Evolutionary conservation across 2,329 filamentous ascomycete species (phyloP), one percentile per base, ranked within the genome.

Genomic region (Dothideomycetes sp.): DNA sequence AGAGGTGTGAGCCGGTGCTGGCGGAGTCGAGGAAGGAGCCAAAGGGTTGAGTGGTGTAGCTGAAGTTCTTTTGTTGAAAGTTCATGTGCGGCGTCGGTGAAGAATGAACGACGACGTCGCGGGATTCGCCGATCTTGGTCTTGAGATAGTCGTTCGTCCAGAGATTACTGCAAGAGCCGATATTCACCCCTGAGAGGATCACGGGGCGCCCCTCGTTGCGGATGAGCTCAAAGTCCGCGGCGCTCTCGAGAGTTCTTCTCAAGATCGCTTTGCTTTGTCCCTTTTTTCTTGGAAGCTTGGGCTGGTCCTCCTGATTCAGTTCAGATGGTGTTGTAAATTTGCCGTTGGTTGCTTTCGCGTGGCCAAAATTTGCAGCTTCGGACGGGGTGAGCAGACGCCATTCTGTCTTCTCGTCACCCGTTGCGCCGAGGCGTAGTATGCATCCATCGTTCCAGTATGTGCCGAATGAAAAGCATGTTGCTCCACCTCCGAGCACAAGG

Each of bases 381-480:
- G n/a, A n/a, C n/a, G n/a, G 22, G 7, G 22, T 12, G 12, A 27
- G 33, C 5, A 35, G 11, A 19, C 19, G 33, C 33, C 33, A 35
- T 12, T 17, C 5, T 5, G 33, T 5, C 17, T 9, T 10, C 9
- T 15, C 19, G 7, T 14, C 22, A 12, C 12, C 10, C 4, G 12
- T 30, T 4, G 3, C 22, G 7, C 22, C 18, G 9, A 35, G 9
- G 9, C 50, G 53, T 5, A 57, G 44, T 7, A 56, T 45, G 10
- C 70, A 64, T 1, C 75, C 75, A 22, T 69, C 68, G 37, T 87
- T 88, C 84, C 84, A 93, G 52, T 76, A 87, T 5, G 83, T 84
- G 1, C 87, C 87, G 71, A 94, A 94, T 0, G 84, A 87, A 64
- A 94, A 94, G 57, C 86, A 94, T 0, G 86, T 84, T 12, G 83